These are phyloP conservation scores for Pseudodiploospora longispora DNA, from an alignment of 2,329 filamentous ascomycete genomes.

Conservation along the genomic window DNA sequence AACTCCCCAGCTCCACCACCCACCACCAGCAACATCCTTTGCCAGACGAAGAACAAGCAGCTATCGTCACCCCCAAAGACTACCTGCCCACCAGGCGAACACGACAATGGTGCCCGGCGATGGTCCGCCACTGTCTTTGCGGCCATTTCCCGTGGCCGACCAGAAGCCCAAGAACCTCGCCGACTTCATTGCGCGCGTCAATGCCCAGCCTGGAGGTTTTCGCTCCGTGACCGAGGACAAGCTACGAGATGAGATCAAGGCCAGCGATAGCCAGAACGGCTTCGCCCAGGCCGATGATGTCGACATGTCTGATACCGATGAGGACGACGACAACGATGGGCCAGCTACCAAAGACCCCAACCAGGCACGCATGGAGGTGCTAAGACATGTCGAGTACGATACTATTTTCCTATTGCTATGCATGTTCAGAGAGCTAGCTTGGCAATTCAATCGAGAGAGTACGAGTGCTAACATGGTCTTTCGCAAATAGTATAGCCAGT, in stretches of 20 bases:
- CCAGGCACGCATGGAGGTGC: constrained; percentile 47
- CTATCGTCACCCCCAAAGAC: background rate
- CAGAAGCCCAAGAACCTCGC: constrained; percentile 55
- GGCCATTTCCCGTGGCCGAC: constrained; percentile 42
- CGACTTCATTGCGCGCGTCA: constrained; percentile 71
- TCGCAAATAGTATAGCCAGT: constrained; percentile 22
- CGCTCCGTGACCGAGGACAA: constrained; percentile 68
- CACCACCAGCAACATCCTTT: too few relatives aligned
- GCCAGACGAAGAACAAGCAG: too few relatives aligned
- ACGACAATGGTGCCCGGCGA: constrained; percentile 22
- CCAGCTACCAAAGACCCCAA: constrained; percentile 38
- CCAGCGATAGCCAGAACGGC: constrained; percentile 32
- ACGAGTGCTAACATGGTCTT: background rate
- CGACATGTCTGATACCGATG: constrained; percentile 39
- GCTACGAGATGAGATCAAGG: constrained; percentile 59
- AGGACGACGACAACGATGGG: constrained; percentile 34
- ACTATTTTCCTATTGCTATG: constrained; percentile 18
- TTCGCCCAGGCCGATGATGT: constrained; percentile 37
- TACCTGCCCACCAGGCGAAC: background rate
- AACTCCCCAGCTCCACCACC: too few relatives aligned
- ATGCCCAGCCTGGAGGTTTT: constrained; percentile 71
- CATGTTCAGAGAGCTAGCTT: constrained; percentile 1
- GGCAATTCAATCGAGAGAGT: background rate
- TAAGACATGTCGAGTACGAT: constrained; percentile 48
- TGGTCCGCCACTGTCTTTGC: constrained; percentile 28